Base-by-base conservation (phyloP, 345 rosid species). In the Streptanthus diversifolius region DNA sequence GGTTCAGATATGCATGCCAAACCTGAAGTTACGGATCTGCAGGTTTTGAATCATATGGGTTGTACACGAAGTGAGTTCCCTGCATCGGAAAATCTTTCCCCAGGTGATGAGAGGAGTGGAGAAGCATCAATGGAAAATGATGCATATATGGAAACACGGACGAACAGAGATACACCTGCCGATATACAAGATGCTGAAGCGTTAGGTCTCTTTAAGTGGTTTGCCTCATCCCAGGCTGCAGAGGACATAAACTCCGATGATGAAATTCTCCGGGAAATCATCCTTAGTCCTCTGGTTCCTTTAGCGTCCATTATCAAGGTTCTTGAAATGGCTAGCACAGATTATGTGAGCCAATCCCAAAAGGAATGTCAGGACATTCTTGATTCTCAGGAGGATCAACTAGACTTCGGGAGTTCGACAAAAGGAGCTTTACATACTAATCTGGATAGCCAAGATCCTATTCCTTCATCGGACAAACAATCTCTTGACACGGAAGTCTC, bases 351-450 rank as follows among this genome's bases (percentile, higher is more conserved):
- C 68, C 93, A 89, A 58, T 95, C 97, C 58, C 97, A 88, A 72
- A 86, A 82, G 76, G 99, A 95, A 72, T 95, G 97, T 72, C 96
- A 91, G 80, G 99, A 95, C 72, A 95, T 95, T 79, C 91, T 95
- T 74, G 96, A 91, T 88, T 86, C 99, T 35, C 55, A 89, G 78
- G 90, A 80, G 81, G 91, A 85, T 79, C 66, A 66, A 39, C 43
- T 64, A 47, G 76, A 83, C 60, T 47, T 71, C 10, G 88, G 83
- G 72, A 78, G 41, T 75, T 82, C 57, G 47, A 83, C 83, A 58
- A 86, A 75, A 63, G 61, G 71, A 77, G 72, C 66, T 64, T 58
- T 79, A 64, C 52, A 18, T 64, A 78, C 72, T 45, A 56, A 39
- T 62, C 70, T 67, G 70, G 71, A 49, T 25, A 63, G 72, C 53